Evolutionary conservation across 371 early-diverging fungal species (phyloP).

Genomic region (Mortierella sp.): DNA sequence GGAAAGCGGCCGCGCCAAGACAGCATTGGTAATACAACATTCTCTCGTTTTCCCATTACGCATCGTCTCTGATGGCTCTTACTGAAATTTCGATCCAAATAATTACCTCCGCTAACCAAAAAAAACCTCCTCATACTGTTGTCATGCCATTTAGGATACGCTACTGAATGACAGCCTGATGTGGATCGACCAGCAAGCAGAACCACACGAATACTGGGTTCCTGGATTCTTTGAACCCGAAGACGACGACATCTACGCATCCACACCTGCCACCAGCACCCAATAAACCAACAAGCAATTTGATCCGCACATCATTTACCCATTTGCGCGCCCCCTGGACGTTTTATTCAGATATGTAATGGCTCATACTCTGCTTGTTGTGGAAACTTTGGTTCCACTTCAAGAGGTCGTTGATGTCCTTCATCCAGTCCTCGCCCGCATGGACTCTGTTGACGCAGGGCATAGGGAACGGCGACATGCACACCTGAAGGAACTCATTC

Average conservation of each 20-base stretch:
- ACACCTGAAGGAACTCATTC: conserved; percentile 77
- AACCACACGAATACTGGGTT: conserved; percentile 81
- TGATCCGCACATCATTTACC: neutral
- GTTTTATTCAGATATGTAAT: conserved; percentile 58
- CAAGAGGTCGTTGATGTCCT: conserved; percentile 84
- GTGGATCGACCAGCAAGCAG: conserved; percentile 84
- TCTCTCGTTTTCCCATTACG: no score
- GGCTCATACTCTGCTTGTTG: conserved; percentile 59
- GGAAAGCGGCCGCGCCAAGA: conserved; percentile 72
- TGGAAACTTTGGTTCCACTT: conserved; percentile 88
- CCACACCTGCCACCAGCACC: conserved; percentile 8
- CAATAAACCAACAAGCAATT: neutral
- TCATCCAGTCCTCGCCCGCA: conserved; percentile 79
- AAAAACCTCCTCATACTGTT: neutral
- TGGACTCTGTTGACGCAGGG: conserved; percentile 80
- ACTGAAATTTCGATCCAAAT: no score
- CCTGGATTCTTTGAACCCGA: conserved; percentile 78
- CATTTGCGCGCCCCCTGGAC: neutral
- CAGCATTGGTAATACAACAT: conserved; percentile 69
- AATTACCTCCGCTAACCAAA: no score
- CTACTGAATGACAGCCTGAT: conserved; percentile 85
- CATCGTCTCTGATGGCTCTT: neutral
- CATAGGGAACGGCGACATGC: conserved; percentile 84
- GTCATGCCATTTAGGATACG: conserved; percentile 63
- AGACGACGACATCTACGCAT: conserved; percentile 55